These are phyloP conservation scores for Phanerochaete sordida DNA, from an alignment of 768 basidiomycete species.

Conservation along the genomic window DNA sequence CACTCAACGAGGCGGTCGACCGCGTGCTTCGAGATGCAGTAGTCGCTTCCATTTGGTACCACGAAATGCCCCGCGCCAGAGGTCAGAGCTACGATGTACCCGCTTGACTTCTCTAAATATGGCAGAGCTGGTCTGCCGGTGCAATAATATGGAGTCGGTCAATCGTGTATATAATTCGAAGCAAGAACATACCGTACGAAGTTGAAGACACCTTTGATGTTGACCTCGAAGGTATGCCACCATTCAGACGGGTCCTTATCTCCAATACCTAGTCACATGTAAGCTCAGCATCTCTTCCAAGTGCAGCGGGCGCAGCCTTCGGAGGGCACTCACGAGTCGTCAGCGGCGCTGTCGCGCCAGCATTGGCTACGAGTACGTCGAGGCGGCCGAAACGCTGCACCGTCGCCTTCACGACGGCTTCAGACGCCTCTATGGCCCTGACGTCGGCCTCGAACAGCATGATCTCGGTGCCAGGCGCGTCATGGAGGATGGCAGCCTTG, in stretches of 20 bases:
- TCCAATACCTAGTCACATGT: background rate
- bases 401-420: slow-evolving; percentile 20
- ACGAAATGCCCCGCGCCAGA: background rate
- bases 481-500: slow-evolving; percentile 10
- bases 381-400: slow-evolving; percentile 23
- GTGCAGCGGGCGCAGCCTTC: too few species aligned
- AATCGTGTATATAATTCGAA: background rate
- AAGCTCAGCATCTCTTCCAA: too few species aligned
- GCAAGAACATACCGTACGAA: background rate
- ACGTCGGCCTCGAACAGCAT: slow-evolving; percentile 22
- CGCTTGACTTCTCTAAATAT: background rate
- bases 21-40: background rate
- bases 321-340: background rate
- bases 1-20: background rate
- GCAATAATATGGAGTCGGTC: background rate
- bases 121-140: background rate
- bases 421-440: slow-evolving; percentile 15
- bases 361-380: slow-evolving; percentile 28
- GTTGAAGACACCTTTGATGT: slow-evolving; percentile 8
- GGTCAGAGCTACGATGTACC: background rate
- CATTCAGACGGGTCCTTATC: slow-evolving; percentile 8
- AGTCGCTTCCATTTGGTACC: background rate
- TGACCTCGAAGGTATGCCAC: slow-evolving; percentile 8
- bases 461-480: slow-evolving; percentile 9
- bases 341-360: slow-evolving; percentile 4